Evolutionary conservation across 2,329 filamentous ascomycete genomes (phyloP).

Genomic region (Chalaropsis thielavioides): DNA sequence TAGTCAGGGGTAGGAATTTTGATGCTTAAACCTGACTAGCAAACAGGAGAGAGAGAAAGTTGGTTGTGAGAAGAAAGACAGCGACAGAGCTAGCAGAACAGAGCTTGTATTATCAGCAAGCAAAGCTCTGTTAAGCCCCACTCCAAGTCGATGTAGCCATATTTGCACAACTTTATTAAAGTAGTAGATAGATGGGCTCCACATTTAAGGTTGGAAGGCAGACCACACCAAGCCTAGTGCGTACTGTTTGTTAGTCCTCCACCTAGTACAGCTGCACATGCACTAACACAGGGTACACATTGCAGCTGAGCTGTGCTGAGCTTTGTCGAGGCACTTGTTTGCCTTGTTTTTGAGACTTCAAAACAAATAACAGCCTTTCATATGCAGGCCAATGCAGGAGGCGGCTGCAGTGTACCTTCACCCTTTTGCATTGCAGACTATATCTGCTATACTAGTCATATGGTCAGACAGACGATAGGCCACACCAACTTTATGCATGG

Average conservation of each 20-base stretch:
- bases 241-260: neutral
- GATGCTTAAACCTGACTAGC: neutral
- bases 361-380: neutral
- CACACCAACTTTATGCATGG: neutral
- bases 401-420: neutral
- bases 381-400: slow-evolving; percentile 2
- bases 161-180: neutral
- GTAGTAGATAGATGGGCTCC: neutral
- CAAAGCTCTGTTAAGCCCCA: neutral
- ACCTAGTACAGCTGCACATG: too few species aligned
- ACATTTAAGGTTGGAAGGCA: neutral
- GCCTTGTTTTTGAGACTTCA: neutral
- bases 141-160: neutral
- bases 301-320: neutral
- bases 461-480: neutral
- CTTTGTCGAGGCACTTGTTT: neutral
- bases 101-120: neutral
- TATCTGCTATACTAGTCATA: neutral
- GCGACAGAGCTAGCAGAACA: too few species aligned
- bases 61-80: neutral
- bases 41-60: neutral
- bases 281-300: neutral
- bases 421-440: neutral
- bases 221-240: neutral
- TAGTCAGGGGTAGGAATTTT: neutral